Evolutionary conservation across 257 asterid genomes (phyloP).

Genomic region (Ajuga chamaepitys): DNA sequence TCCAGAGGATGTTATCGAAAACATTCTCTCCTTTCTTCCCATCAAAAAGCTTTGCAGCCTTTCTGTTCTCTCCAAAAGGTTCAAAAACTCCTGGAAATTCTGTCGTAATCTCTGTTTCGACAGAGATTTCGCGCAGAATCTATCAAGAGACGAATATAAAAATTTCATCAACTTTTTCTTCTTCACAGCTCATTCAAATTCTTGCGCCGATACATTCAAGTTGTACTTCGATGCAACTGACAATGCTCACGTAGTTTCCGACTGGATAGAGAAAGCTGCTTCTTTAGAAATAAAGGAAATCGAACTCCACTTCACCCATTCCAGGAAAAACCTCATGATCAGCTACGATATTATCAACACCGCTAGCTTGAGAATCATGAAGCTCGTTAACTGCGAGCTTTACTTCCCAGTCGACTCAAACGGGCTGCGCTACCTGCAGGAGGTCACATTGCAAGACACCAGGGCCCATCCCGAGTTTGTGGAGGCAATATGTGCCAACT

Average conservation of each 20-base stretch:
- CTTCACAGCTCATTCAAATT: background rate
- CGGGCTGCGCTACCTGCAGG: conserved; percentile 10
- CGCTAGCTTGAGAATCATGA: background rate
- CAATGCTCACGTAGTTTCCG: background rate
- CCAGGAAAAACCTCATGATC: background rate
- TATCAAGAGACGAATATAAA: background rate
- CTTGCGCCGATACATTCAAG: background rate
- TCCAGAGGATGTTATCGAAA: conserved; percentile 23
- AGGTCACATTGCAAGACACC: conserved; percentile 4
- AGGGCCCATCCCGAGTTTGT: background rate
- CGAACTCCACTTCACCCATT: conserved; percentile 13
- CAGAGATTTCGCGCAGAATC: background rate
- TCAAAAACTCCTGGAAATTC: conserved; percentile 10
- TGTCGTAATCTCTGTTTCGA: conserved; percentile 23
- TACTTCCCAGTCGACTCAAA: background rate
- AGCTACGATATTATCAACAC: background rate
- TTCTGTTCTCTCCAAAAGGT: conserved; percentile 7
- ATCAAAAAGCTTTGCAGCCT: conserved; percentile 1
- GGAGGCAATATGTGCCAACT: background rate
- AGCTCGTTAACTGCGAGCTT: conserved; percentile 21
- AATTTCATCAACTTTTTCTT: background rate
- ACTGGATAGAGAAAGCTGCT: conserved; percentile 8
- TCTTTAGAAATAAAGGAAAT: conserved; percentile 8
- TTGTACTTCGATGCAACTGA: conserved; percentile 7
- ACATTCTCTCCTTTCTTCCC: conserved; percentile 11